phyloP scores from a whole-genome alignment of 495 filamentous ascomycete genomes.

The Jackrogersella minutella region DNA sequence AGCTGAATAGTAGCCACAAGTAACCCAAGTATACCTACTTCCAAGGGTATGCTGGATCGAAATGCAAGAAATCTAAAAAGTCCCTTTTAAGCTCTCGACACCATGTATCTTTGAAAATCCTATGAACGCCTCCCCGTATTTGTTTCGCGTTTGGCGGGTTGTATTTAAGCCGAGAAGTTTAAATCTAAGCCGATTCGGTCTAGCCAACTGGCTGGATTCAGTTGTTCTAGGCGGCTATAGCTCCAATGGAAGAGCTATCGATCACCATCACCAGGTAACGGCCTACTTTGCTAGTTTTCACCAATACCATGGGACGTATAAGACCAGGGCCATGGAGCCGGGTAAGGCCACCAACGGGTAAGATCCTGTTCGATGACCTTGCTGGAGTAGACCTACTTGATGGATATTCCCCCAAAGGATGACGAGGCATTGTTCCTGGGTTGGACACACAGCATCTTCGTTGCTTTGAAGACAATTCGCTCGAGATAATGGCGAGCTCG shows the following conservation, averaged over 20 bases:
- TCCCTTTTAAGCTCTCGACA: not conserved
- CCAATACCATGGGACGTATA: not conserved
- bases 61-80: conserved; percentile 13
- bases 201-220: conserved; percentile 3
- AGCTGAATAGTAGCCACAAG: conserved; percentile 31
- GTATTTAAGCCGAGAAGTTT: conserved; percentile 1
- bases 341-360: conserved; percentile 11
- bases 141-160: not conserved
- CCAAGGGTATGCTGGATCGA: conserved; percentile 23
- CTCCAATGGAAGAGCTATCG: not conserved
- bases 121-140: not conserved
- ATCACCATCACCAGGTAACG: not conserved
- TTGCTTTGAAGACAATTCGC: conserved; percentile 12
- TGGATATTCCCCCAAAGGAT: conserved; percentile 5
- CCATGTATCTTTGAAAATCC: not conserved
- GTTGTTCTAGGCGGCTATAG: not conserved
- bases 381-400: conserved; percentile 3
- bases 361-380: conserved; percentile 2
- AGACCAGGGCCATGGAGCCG: not conserved
- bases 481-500: conserved; percentile 19
- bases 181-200: conserved; percentile 10
- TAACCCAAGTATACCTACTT: not conserved
- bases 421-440: conserved; percentile 6
- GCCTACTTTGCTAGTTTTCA: not conserved
- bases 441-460: conserved; percentile 11